These are phyloP conservation scores for Marchantia polymorpha DNA, from an alignment of 225 moss, liverwort and hornwort species.

Conservation along the genomic window DNA sequence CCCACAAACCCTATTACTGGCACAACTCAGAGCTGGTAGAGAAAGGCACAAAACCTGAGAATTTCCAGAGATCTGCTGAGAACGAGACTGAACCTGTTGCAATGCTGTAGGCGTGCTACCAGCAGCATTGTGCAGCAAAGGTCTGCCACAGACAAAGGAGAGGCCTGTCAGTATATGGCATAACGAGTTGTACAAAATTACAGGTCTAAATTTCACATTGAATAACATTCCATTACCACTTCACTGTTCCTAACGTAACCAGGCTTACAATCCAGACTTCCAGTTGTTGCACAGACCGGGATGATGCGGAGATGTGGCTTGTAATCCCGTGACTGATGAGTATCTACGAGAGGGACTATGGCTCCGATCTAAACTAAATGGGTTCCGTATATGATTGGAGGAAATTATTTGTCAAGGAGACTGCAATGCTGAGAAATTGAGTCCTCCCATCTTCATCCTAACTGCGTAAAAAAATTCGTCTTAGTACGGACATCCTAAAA, in stretches of 20 bases:
- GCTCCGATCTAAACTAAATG: background rate
- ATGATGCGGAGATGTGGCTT: background rate
- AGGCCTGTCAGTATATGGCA: background rate
- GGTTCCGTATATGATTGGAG: background rate
- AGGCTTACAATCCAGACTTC: too few relatives aligned
- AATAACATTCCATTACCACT: too few relatives aligned
- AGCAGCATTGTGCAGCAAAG: constrained; percentile 61
- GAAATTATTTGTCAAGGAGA: background rate
- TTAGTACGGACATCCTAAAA: background rate
- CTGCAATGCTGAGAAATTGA: background rate
- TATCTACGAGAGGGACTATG: background rate
- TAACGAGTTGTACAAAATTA: background rate
- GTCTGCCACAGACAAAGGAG: constrained; percentile 46
- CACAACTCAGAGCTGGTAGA: constrained; percentile 20
- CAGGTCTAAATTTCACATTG: too few relatives aligned
- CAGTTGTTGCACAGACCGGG: background rate
- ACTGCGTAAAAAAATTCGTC: too few relatives aligned
- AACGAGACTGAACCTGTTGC: constrained; percentile 93
- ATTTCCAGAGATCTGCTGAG: constrained; percentile 80
- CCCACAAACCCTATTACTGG: constrained; percentile 13
- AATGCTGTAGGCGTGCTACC: constrained; percentile 84
- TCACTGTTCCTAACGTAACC: too few relatives aligned
- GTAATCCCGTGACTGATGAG: background rate
- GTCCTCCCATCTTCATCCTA: constrained; percentile 2
- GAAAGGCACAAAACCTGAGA: constrained; percentile 61